Percentiles rank a stretch among this genome's conserved stretches.
Conservation (phyloP, 2,329 filamentous ascomycete genomes). For the Xylaria hypoxylon region DNA sequence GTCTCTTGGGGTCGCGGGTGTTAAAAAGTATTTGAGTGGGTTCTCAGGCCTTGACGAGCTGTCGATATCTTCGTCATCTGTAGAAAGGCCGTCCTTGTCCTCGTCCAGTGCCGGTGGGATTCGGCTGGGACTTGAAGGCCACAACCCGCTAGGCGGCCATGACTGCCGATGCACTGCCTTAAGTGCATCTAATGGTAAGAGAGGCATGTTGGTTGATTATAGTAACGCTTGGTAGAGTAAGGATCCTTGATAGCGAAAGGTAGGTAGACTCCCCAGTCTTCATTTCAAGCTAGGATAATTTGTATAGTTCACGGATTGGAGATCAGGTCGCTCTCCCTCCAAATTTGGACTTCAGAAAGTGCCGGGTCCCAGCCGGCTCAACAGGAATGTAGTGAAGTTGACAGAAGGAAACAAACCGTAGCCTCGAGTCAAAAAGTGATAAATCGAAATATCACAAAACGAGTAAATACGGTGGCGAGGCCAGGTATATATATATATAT, state of each 20-base stretch:
- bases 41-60: constrained; percentile 60
- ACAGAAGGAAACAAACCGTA: constrained; percentile 37
- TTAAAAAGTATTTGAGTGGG: constrained; percentile 68
- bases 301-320: constrained; percentile 32
- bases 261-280: constrained; percentile 28
- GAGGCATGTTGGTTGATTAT: constrained; percentile 46
- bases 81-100: constrained; percentile 56
- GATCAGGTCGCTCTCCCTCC: constrained; percentile 26
- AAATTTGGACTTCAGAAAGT: constrained; percentile 37
- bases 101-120: constrained; percentile 58
- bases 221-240: constrained; percentile 26
- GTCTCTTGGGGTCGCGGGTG: constrained; percentile 58
- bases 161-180: constrained; percentile 57
- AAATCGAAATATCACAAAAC: constrained; percentile 41
- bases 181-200: constrained; percentile 41
- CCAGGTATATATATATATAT: constrained; percentile 47
- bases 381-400: constrained; percentile 29
- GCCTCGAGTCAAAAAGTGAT: constrained; percentile 41
- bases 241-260: constrained; percentile 31
- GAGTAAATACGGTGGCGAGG: constrained; percentile 36
- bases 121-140: constrained; percentile 64
- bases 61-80: constrained; percentile 58
- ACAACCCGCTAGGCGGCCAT: constrained; percentile 46
- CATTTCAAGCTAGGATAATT: constrained; percentile 37
- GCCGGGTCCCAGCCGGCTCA: constrained; percentile 48